These are phyloP conservation scores for Warburgia ugandensis DNA, from an alignment of 164 flowering plant species.

Conservation along the genomic window DNA sequence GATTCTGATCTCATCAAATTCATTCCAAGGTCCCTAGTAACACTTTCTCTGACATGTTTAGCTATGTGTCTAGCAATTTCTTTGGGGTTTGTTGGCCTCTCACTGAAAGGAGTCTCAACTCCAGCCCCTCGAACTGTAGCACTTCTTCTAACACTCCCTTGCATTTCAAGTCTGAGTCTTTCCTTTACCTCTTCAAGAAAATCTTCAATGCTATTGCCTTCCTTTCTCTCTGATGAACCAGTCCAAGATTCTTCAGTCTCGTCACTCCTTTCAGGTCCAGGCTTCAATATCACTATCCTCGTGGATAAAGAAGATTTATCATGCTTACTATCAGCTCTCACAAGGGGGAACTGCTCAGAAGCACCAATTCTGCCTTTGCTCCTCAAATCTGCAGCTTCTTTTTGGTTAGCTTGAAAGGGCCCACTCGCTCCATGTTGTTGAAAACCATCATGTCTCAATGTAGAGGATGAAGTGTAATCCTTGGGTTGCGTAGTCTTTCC, in stretches of 20 bases:
- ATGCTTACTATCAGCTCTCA: slow-evolving; percentile 17
- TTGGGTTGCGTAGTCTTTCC: slow-evolving; percentile 21
- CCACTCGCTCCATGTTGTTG: slow-evolving; percentile 20
- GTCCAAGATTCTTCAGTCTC: slow-evolving; percentile 47
- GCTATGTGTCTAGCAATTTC: slow-evolving; percentile 54
- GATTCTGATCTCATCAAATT: slow-evolving; percentile 68
- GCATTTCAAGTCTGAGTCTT: slow-evolving; percentile 61
- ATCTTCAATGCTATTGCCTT: slow-evolving; percentile 63
- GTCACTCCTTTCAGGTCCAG: slow-evolving; percentile 60
- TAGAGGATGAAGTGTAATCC: too few relatives aligned
- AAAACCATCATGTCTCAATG: too few relatives aligned
- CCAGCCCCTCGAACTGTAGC: slow-evolving; percentile 52
- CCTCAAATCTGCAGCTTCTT: slow-evolving; percentile 21
- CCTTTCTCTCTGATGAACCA: slow-evolving; percentile 46
- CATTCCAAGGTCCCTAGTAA: slow-evolving; percentile 44
- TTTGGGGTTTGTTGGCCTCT: slow-evolving; percentile 51
- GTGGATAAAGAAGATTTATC: slow-evolving; percentile 44
- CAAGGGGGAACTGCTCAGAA: slow-evolving; percentile 20
- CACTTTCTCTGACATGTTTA: slow-evolving; percentile 59
- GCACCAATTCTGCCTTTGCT: slow-evolving; percentile 23
- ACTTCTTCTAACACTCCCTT: slow-evolving; percentile 44
- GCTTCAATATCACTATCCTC: slow-evolving; percentile 78
- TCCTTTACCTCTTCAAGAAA: slow-evolving; percentile 91
- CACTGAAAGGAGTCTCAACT: slow-evolving; percentile 63
- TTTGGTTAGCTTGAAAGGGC: slow-evolving; percentile 15